Percentiles rank a stretch among this genome's conserved stretches.
Conservation (phyloP, 495 filamentous ascomycete genomes). For the Tuber aestivum region DNA sequence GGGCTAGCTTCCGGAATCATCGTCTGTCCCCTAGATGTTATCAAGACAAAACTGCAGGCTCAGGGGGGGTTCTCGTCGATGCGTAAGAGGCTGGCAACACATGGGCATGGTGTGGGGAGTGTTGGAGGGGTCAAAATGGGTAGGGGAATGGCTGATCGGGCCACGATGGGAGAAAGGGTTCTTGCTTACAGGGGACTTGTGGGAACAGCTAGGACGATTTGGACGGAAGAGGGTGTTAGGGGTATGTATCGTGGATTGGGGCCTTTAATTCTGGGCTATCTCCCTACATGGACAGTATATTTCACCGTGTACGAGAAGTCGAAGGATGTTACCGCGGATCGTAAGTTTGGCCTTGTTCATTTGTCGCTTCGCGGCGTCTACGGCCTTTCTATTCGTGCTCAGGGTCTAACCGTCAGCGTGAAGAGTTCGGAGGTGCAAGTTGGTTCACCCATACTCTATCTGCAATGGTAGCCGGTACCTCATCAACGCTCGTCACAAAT, state of each 20-base stretch:
- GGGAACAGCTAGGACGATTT: slow-evolving; percentile 78
- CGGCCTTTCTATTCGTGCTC: not conserved
- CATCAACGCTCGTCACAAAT: slow-evolving; percentile 92
- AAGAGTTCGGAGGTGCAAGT: slow-evolving; percentile 41
- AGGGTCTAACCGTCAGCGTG: not conserved
- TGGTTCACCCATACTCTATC: slow-evolving; percentile 63
- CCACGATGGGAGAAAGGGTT: slow-evolving; percentile 49
- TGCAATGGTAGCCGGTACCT: slow-evolving; percentile 82
- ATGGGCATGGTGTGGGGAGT: slow-evolving; percentile 10
- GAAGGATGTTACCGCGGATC: slow-evolving; percentile 57
- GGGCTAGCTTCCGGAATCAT: slow-evolving; percentile 89
- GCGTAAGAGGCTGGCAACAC: slow-evolving; percentile 18
- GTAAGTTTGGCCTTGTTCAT: slow-evolving; percentile 22
- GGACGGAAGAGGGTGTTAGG: slow-evolving; percentile 75
- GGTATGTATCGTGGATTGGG: slow-evolving; percentile 92
- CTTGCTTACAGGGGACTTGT: slow-evolving; percentile 68
- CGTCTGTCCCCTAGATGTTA: slow-evolving; percentile 96
- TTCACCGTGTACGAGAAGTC: slow-evolving; percentile 89
- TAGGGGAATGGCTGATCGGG: slow-evolving; percentile 40
- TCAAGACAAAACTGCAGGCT: slow-evolving; percentile 97
- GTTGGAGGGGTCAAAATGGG: slow-evolving; percentile 41
- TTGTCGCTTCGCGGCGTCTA: not conserved
- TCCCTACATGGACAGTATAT: slow-evolving; percentile 98
- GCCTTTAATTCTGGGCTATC: slow-evolving; percentile 87
- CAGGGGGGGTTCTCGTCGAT: slow-evolving; percentile 66